Conservation (phyloP, 306 rosid species). For the Citrullus amarus region DNA sequence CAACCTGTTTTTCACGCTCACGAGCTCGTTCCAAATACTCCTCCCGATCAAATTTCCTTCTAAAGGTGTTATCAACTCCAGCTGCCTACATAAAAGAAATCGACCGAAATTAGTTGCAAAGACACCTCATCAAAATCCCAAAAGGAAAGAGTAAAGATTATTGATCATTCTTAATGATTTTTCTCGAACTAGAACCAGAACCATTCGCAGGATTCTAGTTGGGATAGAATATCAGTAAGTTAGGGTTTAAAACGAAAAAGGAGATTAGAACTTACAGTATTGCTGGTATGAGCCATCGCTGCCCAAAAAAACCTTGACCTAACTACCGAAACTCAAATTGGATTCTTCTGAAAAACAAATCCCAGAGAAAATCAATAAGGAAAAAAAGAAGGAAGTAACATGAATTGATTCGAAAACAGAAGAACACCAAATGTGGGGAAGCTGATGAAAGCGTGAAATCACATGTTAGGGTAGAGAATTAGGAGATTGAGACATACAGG, state of each 20-base stretch:
- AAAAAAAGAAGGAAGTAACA: not conserved
- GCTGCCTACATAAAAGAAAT: conserved; percentile 27
- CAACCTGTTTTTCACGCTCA: conserved; percentile 81
- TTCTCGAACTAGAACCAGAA: not conserved
- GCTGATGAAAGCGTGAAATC: not conserved
- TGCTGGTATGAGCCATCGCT: conserved; percentile 50
- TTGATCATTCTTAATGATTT: not conserved
- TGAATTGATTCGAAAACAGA: not conserved
- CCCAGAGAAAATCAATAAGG: not conserved
- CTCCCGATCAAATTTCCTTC: conserved; percentile 93
- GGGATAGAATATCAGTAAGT: not conserved
- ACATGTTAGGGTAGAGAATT: no score
- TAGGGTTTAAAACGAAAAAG: not conserved
- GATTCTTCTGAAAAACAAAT: not conserved
- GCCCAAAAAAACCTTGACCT: not conserved
- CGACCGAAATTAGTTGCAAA: not conserved
- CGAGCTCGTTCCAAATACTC: conserved; percentile 90
- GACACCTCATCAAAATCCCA: not conserved
- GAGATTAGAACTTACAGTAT: conserved; percentile 38
- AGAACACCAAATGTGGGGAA: not conserved
- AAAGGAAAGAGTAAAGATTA: not conserved
- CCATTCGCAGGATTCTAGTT: not conserved
- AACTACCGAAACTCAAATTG: not conserved
- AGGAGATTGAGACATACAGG: not conserved
- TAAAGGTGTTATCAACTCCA: conserved; percentile 85